phyloP scores from a whole-genome alignment of 2,329 filamentous ascomycete species.

The Fusarium transvaalense region DNA sequence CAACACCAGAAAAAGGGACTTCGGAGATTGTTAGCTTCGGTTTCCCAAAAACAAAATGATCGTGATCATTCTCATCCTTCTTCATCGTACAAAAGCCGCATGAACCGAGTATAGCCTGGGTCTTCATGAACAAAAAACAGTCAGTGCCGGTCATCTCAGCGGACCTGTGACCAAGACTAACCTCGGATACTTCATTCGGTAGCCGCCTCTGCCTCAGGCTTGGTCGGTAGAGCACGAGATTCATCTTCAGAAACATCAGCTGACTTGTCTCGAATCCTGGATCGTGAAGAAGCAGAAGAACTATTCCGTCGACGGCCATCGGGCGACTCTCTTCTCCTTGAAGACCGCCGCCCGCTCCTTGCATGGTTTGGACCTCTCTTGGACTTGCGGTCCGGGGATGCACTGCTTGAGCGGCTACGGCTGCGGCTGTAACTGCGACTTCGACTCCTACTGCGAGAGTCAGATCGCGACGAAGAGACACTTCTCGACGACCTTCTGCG shows the following conservation, averaged over 20 bases:
- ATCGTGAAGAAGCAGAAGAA: constrained; percentile 65
- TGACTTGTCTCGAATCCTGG: constrained; percentile 63
- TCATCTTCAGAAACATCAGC: constrained; percentile 66
- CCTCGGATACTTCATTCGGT: constrained; percentile 40
- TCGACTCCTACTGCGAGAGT: constrained; percentile 50
- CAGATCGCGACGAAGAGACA: constrained; percentile 58
- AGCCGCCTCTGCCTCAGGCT: constrained; percentile 29
- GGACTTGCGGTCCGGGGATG: constrained; percentile 38
- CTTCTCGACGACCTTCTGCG: constrained; percentile 55
- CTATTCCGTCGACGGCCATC: constrained; percentile 60
- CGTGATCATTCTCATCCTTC: constrained; percentile 34
- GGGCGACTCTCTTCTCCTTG: constrained; percentile 35
- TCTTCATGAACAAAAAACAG: constrained; percentile 6
- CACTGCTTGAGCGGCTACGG: constrained; percentile 36
- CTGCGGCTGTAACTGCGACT: constrained; percentile 36
- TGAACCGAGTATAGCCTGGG: constrained; percentile 12
- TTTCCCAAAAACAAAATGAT: constrained; percentile 18
- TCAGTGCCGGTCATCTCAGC: constrained; percentile 17
- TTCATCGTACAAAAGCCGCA: neutral
- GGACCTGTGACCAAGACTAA: constrained; percentile 34
- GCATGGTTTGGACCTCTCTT: constrained; percentile 21
- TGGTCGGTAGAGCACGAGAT: constrained; percentile 38
- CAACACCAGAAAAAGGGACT: constrained; percentile 12
- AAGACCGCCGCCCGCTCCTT: constrained; percentile 22
- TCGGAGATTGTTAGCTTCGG: constrained; percentile 35